These are phyloP conservation scores for Backusella liffmaniae DNA, from an alignment of 192 early-diverging fungal species.

Conservation along the genomic window DNA sequence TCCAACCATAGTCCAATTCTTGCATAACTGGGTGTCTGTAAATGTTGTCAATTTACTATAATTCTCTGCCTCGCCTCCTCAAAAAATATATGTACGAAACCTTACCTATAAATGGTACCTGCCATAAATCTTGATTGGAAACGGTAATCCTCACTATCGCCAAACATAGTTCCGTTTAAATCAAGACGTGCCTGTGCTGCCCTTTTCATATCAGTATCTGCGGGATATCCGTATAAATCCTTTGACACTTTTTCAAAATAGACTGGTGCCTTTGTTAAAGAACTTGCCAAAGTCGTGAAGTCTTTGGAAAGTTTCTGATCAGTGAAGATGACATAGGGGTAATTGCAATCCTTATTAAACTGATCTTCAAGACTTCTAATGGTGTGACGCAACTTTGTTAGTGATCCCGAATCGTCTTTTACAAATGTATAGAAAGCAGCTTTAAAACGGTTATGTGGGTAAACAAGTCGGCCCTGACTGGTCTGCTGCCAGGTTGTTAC, in stretches of 20 bases:
- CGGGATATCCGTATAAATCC: conserved; percentile 24
- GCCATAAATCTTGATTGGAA: conserved; percentile 55
- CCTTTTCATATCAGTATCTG: conserved; percentile 20
- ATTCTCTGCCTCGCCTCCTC: background rate
- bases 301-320: conserved; percentile 30
- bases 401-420: conserved; percentile 14
- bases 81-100: background rate
- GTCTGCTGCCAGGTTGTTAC: background rate
- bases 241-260: conserved; percentile 26
- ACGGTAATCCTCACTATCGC: conserved; percentile 36
- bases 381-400: conserved; percentile 26
- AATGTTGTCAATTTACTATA: background rate
- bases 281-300: conserved; percentile 26
- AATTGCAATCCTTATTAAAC: conserved; percentile 27
- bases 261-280: conserved; percentile 20
- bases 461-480: background rate
- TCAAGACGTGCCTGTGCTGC: conserved; percentile 26
- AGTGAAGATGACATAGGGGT: conserved; percentile 40
- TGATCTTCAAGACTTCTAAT: conserved; percentile 37
- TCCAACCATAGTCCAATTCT: conserved; percentile 58
- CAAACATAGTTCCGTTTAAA: conserved; percentile 38
- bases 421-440: conserved; percentile 33
- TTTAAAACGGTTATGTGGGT: conserved; percentile 8
- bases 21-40: conserved; percentile 54
- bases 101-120: conserved; percentile 42